Percentiles rank a stretch among this genome's conserved stretches.
phyloP scores from a whole-genome alignment of 2,329 filamentous ascomycete species.

The Coleophoma cylindrospora region DNA sequence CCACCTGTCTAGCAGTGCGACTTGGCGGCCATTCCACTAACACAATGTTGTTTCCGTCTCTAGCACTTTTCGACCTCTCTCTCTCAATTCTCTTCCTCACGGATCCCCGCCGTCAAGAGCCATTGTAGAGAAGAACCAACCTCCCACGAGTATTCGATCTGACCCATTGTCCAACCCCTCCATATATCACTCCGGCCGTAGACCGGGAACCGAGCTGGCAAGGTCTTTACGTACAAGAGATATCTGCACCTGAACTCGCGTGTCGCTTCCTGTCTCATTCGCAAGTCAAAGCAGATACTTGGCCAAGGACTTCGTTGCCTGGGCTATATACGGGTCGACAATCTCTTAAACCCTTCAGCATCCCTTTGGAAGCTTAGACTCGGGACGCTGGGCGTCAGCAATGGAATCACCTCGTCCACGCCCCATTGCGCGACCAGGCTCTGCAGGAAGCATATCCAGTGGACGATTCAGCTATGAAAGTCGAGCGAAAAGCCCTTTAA shows the following conservation, averaged over 20 bases:
- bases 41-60: too few species aligned
- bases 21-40: too few species aligned
- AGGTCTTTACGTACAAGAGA: background rate
- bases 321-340: background rate
- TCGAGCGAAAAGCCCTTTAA: slow-evolving; percentile 21
- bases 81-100: too few species aligned
- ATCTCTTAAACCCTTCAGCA: background rate
- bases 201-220: background rate
- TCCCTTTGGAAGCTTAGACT: background rate
- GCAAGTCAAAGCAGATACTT: background rate
- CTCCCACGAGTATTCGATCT: too few species aligned
- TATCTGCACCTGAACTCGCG: background rate
- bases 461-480: slow-evolving; percentile 18
- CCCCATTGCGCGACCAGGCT: background rate
- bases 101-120: too few species aligned
- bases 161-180: too few species aligned
- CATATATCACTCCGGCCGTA: background rate
- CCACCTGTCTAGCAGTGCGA: too few species aligned
- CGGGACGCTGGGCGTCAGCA: background rate
- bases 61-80: too few species aligned
- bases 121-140: too few species aligned
- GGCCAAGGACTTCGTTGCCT: background rate
- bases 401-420: slow-evolving; percentile 1
- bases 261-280: background rate
- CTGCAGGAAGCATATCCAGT: background rate